Base-by-base conservation (phyloP, 1,139 yeast genomes). In the Arxiozyma bovina region DNA sequence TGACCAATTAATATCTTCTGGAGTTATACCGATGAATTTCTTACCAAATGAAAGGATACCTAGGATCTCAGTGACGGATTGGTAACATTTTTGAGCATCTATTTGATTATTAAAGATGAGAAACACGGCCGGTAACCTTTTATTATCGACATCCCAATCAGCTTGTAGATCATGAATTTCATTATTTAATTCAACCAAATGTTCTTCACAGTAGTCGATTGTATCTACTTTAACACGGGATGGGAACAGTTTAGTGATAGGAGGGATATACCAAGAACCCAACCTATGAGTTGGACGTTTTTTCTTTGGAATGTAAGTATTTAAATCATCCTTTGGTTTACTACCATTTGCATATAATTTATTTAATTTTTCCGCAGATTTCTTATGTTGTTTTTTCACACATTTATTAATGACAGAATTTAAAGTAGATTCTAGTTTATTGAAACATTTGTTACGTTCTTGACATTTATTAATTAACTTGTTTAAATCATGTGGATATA, bases 61-160 rank as follows among this genome's bases (percentile, higher is more conserved):
- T 40, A 69, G 23, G 1, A 86, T 59, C 68, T 72, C 70, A 75
- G 85, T 70, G 21, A 79, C 68, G 1, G 85, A 72, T 70, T 85
- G 93, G 62, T 69, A 81, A 6, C 90, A 89, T 60, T 80, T 69
- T 68, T 86, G 93, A 41, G 91, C 89, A 63, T 76, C 78, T 61
- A 82, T 77, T 69, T 85, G 93, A 60, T 79, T 77, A 52, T 82
- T 83, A 66, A 85, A 86, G 67, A 85, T 89, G 52, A 86, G 80
- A 60, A 86, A 83, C 21, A 83, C 76, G 1, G 90, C 76, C 59
- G 83, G 81, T 64, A 73, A 74, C 50, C 66, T 64, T 43, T 73
- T 71, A 9, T 41, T 45, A 61, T 75, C 77, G 43, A 55, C 52
- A 34, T 57, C 59, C 69, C 69, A 67, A 6, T 71, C 70, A 49